phyloP scores from a whole-genome alignment of 768 basidiomycete genomes.

The Phlebiopsis flavidoalba region DNA sequence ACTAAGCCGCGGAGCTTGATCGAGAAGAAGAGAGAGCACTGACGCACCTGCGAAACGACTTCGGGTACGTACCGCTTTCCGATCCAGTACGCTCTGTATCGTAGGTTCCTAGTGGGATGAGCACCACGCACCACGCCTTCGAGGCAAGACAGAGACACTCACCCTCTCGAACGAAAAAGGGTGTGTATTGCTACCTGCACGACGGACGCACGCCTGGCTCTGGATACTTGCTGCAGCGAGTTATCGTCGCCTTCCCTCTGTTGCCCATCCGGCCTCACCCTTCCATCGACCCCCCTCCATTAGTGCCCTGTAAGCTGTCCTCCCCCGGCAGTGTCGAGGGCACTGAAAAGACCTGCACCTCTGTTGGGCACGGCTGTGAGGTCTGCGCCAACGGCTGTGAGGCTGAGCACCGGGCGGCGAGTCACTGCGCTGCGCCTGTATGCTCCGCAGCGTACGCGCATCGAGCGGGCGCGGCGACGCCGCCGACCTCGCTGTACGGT shows the following conservation, averaged over 20 bases:
- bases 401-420: too few relatives aligned
- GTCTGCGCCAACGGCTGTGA: too few relatives aligned
- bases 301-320: too few relatives aligned
- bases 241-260: too few relatives aligned
- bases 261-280: too few relatives aligned
- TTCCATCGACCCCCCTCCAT: too few relatives aligned
- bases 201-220: slow-evolving; percentile 6
- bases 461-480: neutral
- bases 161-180: slow-evolving; percentile 10
- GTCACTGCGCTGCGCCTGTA: neutral
- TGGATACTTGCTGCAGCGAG: slow-evolving; percentile 2
- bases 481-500: slow-evolving; percentile 27
- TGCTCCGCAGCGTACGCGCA: neutral
- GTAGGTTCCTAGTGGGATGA: slow-evolving; percentile 4
- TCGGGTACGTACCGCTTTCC: slow-evolving; percentile 7
- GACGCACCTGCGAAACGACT: neutral
- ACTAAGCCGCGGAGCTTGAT: neutral
- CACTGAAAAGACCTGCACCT: slow-evolving; percentile 7
- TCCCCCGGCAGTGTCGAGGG: neutral
- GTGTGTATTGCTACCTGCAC: neutral
- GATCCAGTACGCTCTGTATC: slow-evolving; percentile 3
- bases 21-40: neutral
- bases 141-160: neutral
- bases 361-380: slow-evolving; percentile 3
- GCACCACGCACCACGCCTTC: neutral